Base-by-base conservation (phyloP, 192 early-diverging fungal genomes). In the Coemansia sp. region DNA sequence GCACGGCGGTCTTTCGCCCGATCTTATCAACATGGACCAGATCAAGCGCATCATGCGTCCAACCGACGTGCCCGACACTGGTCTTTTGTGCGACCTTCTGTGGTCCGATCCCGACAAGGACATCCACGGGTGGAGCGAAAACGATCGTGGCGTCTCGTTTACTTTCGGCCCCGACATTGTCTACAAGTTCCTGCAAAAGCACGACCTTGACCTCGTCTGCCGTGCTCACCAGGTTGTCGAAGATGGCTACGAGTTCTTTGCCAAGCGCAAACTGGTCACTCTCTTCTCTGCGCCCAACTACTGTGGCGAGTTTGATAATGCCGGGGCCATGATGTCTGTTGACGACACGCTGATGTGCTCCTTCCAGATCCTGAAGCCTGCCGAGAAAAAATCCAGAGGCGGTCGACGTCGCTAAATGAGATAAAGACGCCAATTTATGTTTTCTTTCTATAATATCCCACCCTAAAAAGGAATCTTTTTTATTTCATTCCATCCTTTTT, bases 21-120 rank as follows among this genome's bases (percentile, higher is more conserved):
- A 98, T 72, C 85, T 98, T 57, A 92, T 94, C 69, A 91, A 83
- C 78, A 95, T 97, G 93, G 96, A 98, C 69, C 96, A 98, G 78
- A 95, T 98, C 71, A 87, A 93, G 52, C 83, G 93, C 49, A 91
- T 98, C 24, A 97, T 97, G 96, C 82, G 96, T 60, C 96, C 96
- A 16, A 97, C 94, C 20, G 96, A 98, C 77, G 94, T 98, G 9
- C 96, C 96, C 16, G 96, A 98, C 70, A 95, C 94, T 60, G 95
- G 95, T 34, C 83, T 98, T 36, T 77, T 98, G 49, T 95, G 93
- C 74, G 96, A 98, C 79, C 82, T 98, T 52, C 74, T 98, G 58
- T 98, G 96, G 96, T 93, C 93, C 3, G 96, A 98, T 68, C 96
- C 96, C 1, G 95, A 98, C 79, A 97, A 97, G 74, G 93, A 93